These are phyloP conservation scores for Chaetomiaceae sp. DNA, from an alignment of 2,329 filamentous ascomycete species.

Conservation along the genomic window DNA sequence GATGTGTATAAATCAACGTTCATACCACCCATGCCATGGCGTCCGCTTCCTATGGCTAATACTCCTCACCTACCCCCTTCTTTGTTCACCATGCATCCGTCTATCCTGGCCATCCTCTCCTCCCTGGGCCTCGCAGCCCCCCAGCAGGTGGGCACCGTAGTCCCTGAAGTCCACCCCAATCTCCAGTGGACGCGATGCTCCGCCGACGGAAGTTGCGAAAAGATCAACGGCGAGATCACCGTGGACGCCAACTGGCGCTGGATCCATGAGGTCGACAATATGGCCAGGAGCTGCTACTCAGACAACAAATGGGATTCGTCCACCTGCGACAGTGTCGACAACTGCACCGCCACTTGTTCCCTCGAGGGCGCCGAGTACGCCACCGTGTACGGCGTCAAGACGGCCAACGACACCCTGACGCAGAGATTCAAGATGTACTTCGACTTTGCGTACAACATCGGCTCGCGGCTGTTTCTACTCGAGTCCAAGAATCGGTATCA, in stretches of 20 bases:
- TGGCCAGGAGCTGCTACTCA: slow-evolving; percentile 47
- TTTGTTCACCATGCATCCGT: not conserved
- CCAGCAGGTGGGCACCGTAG: not conserved
- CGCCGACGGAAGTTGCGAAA: not conserved
- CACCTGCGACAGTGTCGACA: slow-evolving; percentile 35
- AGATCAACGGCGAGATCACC: slow-evolving; percentile 29
- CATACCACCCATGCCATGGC: not conserved
- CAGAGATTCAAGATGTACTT: slow-evolving; percentile 50
- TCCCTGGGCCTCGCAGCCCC: not conserved
- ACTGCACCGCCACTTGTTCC: slow-evolving; percentile 42
- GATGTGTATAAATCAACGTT: not conserved
- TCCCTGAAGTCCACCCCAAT: not conserved
- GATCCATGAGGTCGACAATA: slow-evolving; percentile 39
- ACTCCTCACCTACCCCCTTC: too few relatives aligned
- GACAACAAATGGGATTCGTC: slow-evolving; percentile 38
- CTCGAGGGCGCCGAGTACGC: slow-evolving; percentile 44
- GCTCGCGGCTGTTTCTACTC: slow-evolving; percentile 56
- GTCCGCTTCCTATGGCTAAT: not conserved
- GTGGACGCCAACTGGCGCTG: slow-evolving; percentile 48
- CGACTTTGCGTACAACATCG: slow-evolving; percentile 38
- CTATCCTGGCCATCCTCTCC: not conserved
- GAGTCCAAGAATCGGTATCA: slow-evolving; percentile 52
- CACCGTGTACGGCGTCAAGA: slow-evolving; percentile 44
- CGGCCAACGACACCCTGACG: slow-evolving; percentile 42
- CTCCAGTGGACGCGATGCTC: not conserved